phyloP scores from a whole-genome alignment of 164 flowering plant genomes.

The Litsea cubeba region DNA sequence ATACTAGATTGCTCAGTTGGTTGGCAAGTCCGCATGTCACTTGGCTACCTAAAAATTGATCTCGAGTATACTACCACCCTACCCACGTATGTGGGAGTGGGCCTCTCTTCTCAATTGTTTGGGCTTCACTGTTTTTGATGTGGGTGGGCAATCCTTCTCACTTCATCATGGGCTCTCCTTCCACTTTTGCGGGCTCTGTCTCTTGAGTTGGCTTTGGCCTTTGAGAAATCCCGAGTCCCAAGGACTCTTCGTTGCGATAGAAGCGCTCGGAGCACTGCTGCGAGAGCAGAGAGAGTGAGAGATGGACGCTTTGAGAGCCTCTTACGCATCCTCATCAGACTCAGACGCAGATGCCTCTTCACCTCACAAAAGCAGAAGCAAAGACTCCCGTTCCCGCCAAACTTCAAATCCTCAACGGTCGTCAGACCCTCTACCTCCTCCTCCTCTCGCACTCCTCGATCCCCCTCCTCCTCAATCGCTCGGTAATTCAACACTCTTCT shows the following conservation, averaged over 20 bases:
- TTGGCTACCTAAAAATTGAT: no score
- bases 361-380: conserved; percentile 6
- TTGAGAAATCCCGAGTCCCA: no score
- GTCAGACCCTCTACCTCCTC: conserved; percentile 41
- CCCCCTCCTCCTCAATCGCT: conserved; percentile 27
- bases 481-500: conserved; percentile 23
- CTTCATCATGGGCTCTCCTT: no score
- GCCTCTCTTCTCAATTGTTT: no score
- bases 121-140: no score
- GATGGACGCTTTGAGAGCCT: conserved; percentile 67
- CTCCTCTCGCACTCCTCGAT: conserved; percentile 55
- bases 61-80: no score
- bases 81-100: no score
- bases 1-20: no score
- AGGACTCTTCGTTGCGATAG: background rate
- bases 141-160: no score
- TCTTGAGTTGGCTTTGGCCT: no score
- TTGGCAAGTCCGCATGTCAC: no score
- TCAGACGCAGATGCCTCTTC: conserved; percentile 36
- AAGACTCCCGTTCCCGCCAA: background rate
- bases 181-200: no score
- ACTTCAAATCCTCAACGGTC: background rate
- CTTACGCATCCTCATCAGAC: conserved; percentile 50
- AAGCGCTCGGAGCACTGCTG: background rate
- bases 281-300: background rate